Conservation (phyloP, 805 yeast genomes). For the Pichia cabralensis region DNA sequence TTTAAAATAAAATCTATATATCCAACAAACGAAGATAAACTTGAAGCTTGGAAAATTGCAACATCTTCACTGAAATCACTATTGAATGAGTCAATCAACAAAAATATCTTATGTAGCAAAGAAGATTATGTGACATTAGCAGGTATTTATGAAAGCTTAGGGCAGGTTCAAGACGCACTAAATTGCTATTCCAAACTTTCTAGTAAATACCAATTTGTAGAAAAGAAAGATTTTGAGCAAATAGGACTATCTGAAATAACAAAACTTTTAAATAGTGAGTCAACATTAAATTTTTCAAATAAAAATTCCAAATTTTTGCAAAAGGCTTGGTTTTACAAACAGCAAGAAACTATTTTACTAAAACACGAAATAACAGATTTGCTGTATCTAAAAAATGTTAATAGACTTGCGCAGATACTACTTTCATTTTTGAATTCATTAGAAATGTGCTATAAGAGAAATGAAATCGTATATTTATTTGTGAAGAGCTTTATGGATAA, state of each 20-base stretch:
- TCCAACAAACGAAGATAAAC: constrained; percentile 27
- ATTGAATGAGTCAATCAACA: constrained; percentile 42
- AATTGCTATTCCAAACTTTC: constrained; percentile 39
- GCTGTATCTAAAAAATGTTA: constrained; percentile 20
- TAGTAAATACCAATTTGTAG: constrained; percentile 9
- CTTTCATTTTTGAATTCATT: constrained; percentile 16
- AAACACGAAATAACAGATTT: constrained; percentile 15
- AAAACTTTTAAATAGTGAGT: too few relatives aligned
- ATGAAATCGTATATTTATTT: constrained; percentile 33
- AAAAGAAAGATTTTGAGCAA: constrained; percentile 9
- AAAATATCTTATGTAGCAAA: constrained; percentile 31
- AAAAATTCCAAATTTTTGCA: too few relatives aligned
- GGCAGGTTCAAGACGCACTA: constrained; percentile 51
- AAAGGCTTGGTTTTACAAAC: too few relatives aligned
- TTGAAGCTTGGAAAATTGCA: constrained; percentile 44
- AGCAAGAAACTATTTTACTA: constrained; percentile 16
- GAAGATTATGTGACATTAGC: constrained; percentile 24
- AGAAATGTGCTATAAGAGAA: constrained; percentile 19
- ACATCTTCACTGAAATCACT: constrained; percentile 36
- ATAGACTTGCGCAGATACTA: constrained; percentile 23
- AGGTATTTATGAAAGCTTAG: constrained; percentile 35
- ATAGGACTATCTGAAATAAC: too few relatives aligned
- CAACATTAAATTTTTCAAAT: too few relatives aligned
- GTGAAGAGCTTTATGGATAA: constrained; percentile 31
- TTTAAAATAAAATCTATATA: constrained; percentile 31